A percentile compares a stretch with the other conserved stretches of the same genome.
Evolutionary conservation across 2,329 filamentous ascomycete genomes (phyloP).

Genomic region (Xylaria sp.): DNA sequence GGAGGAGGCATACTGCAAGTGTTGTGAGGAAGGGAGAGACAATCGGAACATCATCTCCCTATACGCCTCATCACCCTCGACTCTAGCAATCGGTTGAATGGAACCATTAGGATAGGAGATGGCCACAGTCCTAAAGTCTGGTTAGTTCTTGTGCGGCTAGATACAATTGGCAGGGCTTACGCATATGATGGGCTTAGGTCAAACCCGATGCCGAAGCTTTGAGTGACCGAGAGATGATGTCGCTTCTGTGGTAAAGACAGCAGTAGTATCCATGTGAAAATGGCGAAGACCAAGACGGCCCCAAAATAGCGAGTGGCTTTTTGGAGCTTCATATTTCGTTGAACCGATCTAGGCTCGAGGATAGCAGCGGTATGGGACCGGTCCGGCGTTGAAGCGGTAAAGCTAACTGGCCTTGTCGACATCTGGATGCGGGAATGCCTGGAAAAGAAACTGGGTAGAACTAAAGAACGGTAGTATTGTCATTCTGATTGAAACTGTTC

Average conservation of each 20-base stretch:
- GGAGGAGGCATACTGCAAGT: constrained; percentile 33
- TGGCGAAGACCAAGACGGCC: constrained; percentile 23
- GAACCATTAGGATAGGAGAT: constrained; percentile 38
- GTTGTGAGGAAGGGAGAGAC: constrained; percentile 35
- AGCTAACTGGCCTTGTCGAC: constrained; percentile 2
- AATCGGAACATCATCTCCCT: constrained; percentile 37
- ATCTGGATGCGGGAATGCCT: constrained; percentile 9
- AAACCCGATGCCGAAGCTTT: constrained; percentile 37
- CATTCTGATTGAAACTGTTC: not conserved
- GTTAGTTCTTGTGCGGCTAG: constrained; percentile 21
- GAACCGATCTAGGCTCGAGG: not conserved
- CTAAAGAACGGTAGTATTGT: constrained; percentile 1
- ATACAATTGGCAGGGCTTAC: constrained; percentile 21
- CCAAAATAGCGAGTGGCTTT: constrained; percentile 22
- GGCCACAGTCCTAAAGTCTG: constrained; percentile 33
- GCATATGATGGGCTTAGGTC: constrained; percentile 37
- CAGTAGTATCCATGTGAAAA: constrained; percentile 23
- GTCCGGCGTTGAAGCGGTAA: not conserved
- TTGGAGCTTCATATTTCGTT: constrained; percentile 20
- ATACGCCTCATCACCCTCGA: constrained; percentile 34
- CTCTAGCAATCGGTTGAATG: constrained; percentile 30
- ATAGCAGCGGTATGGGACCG: not conserved
- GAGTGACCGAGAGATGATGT: constrained; percentile 30
- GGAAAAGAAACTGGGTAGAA: constrained; percentile 5
- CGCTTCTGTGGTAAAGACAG: constrained; percentile 22